Conservation (phyloP, 192 early-diverging fungal genomes). For the Podila minutissima region DNA sequence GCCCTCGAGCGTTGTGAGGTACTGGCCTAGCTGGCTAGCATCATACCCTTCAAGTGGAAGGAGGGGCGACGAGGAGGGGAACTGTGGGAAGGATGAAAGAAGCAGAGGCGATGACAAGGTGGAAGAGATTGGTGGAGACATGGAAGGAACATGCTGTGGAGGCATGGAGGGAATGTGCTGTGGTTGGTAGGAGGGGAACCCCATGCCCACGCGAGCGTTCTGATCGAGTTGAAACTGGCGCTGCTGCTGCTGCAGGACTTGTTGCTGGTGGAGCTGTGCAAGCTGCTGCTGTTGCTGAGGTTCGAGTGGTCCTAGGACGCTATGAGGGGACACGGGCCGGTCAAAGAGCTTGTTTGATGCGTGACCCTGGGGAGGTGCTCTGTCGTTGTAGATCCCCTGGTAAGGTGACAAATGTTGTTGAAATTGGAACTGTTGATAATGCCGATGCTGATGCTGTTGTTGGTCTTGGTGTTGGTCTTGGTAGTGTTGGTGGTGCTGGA, state of each 20-base stretch:
- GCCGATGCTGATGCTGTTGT: neutral
- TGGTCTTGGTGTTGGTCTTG: neutral
- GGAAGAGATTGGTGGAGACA: neutral
- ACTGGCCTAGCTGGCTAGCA: slow-evolving; percentile 1
- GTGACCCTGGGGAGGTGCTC: too few relatives aligned
- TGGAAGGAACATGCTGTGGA: neutral
- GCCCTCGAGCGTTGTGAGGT: slow-evolving; percentile 7
- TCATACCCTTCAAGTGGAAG: neutral
- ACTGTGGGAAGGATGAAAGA: neutral
- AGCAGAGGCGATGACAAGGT: neutral
- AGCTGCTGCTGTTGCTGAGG: neutral
- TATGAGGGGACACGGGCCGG: too few relatives aligned
- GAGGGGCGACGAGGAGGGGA: neutral
- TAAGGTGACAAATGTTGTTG: too few relatives aligned
- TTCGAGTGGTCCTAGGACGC: too few relatives aligned
- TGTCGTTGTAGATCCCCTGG: too few relatives aligned
- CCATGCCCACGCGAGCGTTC: too few relatives aligned
- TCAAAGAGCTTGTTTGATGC: too few relatives aligned
- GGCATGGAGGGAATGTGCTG: neutral
- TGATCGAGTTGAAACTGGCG: slow-evolving; percentile 1
- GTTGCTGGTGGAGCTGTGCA: slow-evolving; percentile 2
- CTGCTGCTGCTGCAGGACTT: neutral
- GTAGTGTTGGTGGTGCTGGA: neutral
- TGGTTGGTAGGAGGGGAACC: neutral
- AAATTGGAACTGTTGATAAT: too few relatives aligned